These are phyloP conservation scores for Spizellomyces sp. DNA, from an alignment of 192 early-diverging fungal species.

Conservation along the genomic window DNA sequence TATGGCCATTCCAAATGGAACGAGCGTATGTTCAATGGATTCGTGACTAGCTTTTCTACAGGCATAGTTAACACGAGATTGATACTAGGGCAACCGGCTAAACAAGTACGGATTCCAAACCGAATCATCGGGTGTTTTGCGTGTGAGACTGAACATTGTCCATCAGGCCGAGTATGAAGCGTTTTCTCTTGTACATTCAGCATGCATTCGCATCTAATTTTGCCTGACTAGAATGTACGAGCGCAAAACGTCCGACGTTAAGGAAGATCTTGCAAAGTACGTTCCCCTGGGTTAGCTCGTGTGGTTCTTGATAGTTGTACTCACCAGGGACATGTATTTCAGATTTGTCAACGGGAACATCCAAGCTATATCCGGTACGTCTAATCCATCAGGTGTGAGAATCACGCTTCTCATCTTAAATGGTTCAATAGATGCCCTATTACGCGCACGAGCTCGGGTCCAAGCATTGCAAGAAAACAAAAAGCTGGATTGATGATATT, in stretches of 20 bases:
- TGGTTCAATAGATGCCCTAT: constrained; percentile 15
- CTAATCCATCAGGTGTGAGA: too few species aligned
- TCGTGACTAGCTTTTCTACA: too few species aligned
- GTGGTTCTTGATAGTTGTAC: neutral
- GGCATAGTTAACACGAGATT: too few species aligned
- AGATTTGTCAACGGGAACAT: constrained; percentile 12
- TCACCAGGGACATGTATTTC: neutral
- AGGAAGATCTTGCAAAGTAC: too few species aligned
- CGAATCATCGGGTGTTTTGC: constrained; percentile 42
- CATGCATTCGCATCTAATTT: too few species aligned
- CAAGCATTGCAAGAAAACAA: constrained; percentile 20
- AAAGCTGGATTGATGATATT: neutral
- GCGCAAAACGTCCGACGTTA: too few species aligned
- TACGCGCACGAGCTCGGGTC: constrained; percentile 28
- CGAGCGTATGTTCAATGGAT: neutral
- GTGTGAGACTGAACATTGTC: constrained; percentile 33
- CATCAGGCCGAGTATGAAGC: constrained; percentile 37
- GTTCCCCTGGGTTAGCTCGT: neutral
- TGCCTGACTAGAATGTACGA: too few species aligned
- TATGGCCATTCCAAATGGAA: constrained; percentile 29
- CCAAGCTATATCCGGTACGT: constrained; percentile 5
- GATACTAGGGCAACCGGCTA: neutral
- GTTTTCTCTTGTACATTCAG: neutral
- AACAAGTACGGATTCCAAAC: constrained; percentile 45
- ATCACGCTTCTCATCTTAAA: too few species aligned